phyloP scores from a whole-genome alignment of 1,139 yeast genomes.

The Geotrichum reessii region DNA sequence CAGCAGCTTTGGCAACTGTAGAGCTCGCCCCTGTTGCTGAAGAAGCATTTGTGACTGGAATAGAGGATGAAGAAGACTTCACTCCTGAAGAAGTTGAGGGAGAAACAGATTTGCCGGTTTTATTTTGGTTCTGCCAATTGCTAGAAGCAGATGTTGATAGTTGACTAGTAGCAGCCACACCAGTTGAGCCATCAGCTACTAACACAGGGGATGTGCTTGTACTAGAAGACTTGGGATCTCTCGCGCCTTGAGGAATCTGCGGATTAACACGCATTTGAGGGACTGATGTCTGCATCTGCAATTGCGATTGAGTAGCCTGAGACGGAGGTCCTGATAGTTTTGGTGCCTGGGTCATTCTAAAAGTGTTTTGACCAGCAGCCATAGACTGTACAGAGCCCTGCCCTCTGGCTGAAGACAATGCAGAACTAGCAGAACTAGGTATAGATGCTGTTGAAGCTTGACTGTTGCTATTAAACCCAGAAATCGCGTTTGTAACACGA shows the following conservation, averaged over 20 bases:
- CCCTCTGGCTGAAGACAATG: constrained; percentile 3
- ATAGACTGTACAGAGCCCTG: constrained; percentile 22
- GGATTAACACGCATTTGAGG: constrained; percentile 27
- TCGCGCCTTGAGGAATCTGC: constrained; percentile 13
- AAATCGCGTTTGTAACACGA: constrained; percentile 1
- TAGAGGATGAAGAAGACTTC: not conserved
- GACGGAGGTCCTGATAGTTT: constrained; percentile 6
- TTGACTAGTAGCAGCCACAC: not conserved
- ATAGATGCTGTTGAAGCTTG: not conserved
- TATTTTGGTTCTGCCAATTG: not conserved
- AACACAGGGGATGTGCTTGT: not conserved
- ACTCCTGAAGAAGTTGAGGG: not conserved
- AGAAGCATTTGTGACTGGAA: not conserved
- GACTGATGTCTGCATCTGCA: constrained; percentile 23
- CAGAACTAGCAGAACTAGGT: not conserved
- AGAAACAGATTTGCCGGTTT: not conserved
- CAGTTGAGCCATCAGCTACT: not conserved
- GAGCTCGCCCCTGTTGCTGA: not conserved
- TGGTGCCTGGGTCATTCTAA: constrained; percentile 22
- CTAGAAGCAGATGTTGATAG: not conserved
- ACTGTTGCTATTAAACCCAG: not conserved
- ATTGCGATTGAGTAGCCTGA: constrained; percentile 14
- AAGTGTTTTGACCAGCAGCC: constrained; percentile 28
- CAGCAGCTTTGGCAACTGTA: not conserved
- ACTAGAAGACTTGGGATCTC: not conserved